These are phyloP conservation scores for Endothia cerciana DNA, from an alignment of 2,329 filamentous ascomycete genomes.

Conservation along the genomic window DNA sequence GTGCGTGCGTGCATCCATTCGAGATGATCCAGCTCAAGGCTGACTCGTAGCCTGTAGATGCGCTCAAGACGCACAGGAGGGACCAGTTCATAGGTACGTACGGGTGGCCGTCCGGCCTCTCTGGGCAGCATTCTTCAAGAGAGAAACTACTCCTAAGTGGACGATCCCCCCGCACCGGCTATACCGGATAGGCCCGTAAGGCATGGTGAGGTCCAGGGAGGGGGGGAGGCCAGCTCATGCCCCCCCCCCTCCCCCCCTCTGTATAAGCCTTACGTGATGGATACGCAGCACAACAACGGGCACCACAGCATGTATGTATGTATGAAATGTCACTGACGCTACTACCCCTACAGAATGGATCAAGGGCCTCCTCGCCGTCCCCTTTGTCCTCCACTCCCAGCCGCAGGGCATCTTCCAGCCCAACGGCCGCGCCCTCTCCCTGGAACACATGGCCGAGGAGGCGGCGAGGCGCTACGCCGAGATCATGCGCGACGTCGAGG, in stretches of 20 bases:
- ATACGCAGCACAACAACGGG: neutral
- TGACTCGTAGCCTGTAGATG: slow-evolving; percentile 49
- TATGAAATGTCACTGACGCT: neutral
- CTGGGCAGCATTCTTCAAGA: neutral
- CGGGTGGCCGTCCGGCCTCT: neutral
- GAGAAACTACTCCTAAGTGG: too few species aligned
- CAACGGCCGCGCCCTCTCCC: slow-evolving; percentile 63
- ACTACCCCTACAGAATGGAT: slow-evolving; percentile 76
- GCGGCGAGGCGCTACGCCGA: slow-evolving; percentile 90
- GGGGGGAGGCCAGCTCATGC: too few species aligned
- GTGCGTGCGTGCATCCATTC: neutral
- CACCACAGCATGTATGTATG: neutral
- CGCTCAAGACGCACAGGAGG: slow-evolving; percentile 80
- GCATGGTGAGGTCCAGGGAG: too few species aligned
- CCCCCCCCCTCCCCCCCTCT: neutral
- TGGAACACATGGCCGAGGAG: slow-evolving; percentile 73
- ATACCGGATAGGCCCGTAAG: too few species aligned
- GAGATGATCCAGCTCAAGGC: neutral
- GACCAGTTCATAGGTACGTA: slow-evolving; percentile 80
- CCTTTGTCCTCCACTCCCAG: slow-evolving; percentile 95
- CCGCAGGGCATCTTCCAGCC: slow-evolving; percentile 76
- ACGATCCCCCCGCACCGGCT: too few species aligned
- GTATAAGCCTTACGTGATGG: neutral
- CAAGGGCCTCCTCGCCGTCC: slow-evolving; percentile 90
- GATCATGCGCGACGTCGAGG: slow-evolving; percentile 89